Evolutionary conservation across 2,329 filamentous ascomycete species (phyloP), one percentile per base, ranked within the genome.

Genomic region (Hypoxylon sp.): DNA sequence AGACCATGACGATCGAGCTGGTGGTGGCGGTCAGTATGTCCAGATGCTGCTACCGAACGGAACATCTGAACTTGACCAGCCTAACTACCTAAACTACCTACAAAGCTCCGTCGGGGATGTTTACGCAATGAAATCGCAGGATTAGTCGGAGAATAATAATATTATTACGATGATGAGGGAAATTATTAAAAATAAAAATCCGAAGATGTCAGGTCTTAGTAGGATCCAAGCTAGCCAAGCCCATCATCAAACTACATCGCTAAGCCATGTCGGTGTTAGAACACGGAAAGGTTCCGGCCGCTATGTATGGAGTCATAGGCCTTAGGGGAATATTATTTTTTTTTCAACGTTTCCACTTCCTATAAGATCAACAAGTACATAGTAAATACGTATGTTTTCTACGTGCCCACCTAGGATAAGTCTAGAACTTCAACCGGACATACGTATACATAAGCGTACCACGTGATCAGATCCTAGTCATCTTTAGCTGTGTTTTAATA

Each of bases 341-440:
- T 25, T 25, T 28, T 41, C 21, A 38, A 19, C 36, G n/a, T 49
- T 49, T 41, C 30, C 51, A 38, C 30, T 55, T 48, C n/a, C n/a
- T n/a, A n/a, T n/a, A n/a, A n/a, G n/a, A n/a, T n/a, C n/a, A n/a
- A n/a, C n/a, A n/a, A n/a, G n/a, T n/a, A n/a, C n/a, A n/a, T n/a
- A n/a, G n/a, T n/a, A n/a, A n/a, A n/a, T n/a, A n/a, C n/a, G n/a
- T n/a, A n/a, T n/a, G 30, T 41, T 58, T 53, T 61, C 46, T 69
- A 61, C 51, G 61, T 70, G 61, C 67, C 67, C 64, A 65, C 52
- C 60, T 70, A 30, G 67, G 67, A 67, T 36, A 70, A 67, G 67
- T 70, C 67, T 67, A 69, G 67, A 67, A 67, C 67, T 63, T 66
- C 63, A 48, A 53, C 52, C 49, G 58, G 55, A 36, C 32, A 43